phyloP scores from a whole-genome alignment of 768 basidiomycete genomes.

The Jaapia argillacea region DNA sequence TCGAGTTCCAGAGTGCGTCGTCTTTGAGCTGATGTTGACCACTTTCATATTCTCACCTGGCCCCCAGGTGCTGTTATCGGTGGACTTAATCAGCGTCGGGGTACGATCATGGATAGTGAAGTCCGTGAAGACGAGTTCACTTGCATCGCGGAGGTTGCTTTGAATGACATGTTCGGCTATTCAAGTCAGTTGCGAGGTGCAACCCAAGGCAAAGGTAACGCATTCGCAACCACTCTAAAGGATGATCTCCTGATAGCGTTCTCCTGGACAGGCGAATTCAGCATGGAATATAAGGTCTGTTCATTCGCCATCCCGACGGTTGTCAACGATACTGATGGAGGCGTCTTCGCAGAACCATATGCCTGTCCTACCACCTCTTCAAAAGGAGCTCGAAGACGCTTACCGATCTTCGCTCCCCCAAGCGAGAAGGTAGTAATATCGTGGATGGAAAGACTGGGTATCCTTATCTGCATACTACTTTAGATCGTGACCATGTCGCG shows the following conservation, averaged over 20 bases:
- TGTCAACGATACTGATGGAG: too few species aligned
- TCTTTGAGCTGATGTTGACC: constrained; percentile 2
- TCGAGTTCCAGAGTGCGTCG: constrained; percentile 82
- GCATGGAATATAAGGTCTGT: constrained; percentile 78
- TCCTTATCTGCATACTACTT: too few species aligned
- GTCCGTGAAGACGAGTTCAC: constrained; percentile 97
- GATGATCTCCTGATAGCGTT: neutral
- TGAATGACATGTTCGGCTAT: constrained; percentile 99
- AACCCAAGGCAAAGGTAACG: constrained; percentile 98
- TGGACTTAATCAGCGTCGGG: constrained; percentile 83
- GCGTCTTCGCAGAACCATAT: constrained; percentile 51
- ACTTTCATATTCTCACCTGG: neutral
- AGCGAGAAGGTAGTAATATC: constrained; percentile 50
- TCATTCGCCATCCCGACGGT: too few species aligned
- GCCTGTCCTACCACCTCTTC: constrained; percentile 78
- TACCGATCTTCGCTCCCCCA: constrained; percentile 70
- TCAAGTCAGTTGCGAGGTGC: constrained; percentile 86
- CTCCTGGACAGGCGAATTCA: constrained; percentile 50
- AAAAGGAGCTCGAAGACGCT: constrained; percentile 82
- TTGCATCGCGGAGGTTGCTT: constrained; percentile 77
- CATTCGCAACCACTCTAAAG: neutral
- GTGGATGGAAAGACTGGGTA: too few species aligned
- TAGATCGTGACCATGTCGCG: too few species aligned
- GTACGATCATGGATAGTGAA: constrained; percentile 92
- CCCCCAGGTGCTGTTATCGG: constrained; percentile 89